phyloP scores from a whole-genome alignment of 2,329 filamentous ascomycete genomes.

The Botrytis fragariae region DNA sequence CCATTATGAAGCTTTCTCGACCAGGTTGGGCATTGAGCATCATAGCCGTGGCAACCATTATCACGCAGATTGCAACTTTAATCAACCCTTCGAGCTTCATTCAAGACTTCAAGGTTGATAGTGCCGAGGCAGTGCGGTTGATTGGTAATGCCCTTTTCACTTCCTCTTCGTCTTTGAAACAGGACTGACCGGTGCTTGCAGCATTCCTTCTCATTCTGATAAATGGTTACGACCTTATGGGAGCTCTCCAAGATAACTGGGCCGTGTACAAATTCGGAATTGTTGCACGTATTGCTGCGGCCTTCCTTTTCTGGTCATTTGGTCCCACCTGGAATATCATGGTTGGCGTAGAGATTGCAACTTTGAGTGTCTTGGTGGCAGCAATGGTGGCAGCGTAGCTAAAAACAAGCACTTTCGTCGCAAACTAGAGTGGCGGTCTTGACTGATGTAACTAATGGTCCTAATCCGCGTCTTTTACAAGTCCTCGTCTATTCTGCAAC shows the following conservation, averaged over 20 bases:
- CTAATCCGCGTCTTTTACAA: too few species aligned
- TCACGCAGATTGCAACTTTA: not conserved
- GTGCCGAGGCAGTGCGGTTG: not conserved
- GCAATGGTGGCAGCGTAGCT: not conserved
- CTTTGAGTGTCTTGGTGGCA: not conserved
- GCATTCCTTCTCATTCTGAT: constrained; percentile 1
- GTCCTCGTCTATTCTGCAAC: too few species aligned
- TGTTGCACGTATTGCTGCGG: not conserved
- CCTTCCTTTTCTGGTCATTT: not conserved
- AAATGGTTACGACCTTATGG: not conserved
- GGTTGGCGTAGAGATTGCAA: not conserved
- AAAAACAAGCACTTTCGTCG: too few species aligned
- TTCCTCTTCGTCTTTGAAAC: not conserved
- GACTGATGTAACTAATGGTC: too few species aligned
- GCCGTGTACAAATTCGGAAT: not conserved
- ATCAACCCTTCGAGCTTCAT: not conserved
- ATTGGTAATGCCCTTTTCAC: not conserved
- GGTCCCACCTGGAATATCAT: not conserved
- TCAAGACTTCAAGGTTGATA: not conserved
- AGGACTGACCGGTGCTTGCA: not conserved
- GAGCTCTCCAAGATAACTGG: constrained; percentile 1
- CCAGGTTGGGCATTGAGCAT: not conserved
- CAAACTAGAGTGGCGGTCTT: too few species aligned
- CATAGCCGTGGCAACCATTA: not conserved
- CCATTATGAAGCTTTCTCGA: not conserved